phyloP scores from a whole-genome alignment of 441 rosid genomes.

The Lepidium campestre region DNA sequence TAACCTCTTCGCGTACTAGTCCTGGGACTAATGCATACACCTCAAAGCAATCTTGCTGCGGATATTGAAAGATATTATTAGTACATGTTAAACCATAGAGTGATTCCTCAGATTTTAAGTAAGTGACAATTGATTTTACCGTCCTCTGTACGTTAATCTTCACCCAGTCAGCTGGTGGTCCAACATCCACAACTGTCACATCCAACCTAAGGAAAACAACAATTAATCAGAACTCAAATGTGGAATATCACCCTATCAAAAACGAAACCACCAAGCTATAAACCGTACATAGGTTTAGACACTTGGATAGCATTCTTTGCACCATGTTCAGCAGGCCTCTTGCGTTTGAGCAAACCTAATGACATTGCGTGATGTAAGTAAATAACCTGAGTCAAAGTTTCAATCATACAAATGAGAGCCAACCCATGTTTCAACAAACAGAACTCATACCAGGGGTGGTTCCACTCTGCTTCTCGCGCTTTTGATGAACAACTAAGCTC shows the following conservation, averaged over 20 bases:
- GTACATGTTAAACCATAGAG: neutral
- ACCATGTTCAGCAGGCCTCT: constrained; percentile 45
- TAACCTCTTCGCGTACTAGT: constrained; percentile 55
- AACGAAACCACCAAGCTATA: neutral
- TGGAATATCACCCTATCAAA: neutral
- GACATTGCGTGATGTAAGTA: constrained; percentile 11
- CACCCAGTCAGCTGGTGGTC: constrained; percentile 70
- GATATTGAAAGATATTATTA: neutral
- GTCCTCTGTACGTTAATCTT: constrained; percentile 61
- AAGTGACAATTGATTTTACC: constrained; percentile 24
- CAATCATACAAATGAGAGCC: constrained; percentile 2
- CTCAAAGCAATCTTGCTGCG: constrained; percentile 59
- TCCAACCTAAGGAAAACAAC: constrained; percentile 36
- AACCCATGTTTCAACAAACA: neutral
- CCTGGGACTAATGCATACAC: constrained; percentile 69
- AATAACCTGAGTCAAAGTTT: constrained; percentile 7
- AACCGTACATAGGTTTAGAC: constrained; percentile 47
- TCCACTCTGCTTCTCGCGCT: constrained; percentile 54
- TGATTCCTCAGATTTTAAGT: neutral
- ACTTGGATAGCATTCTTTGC: constrained; percentile 37
- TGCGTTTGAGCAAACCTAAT: constrained; percentile 56
- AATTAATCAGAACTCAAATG: neutral
- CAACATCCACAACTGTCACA: constrained; percentile 51
- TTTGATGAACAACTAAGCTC: constrained; percentile 38
- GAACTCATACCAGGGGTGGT: constrained; percentile 44